A percentile compares a stretch with the other conserved stretches of the same genome.
These are phyloP conservation scores for Phaeosphaeriaceae sp. DNA, from an alignment of 2,329 filamentous ascomycete genomes.

Conservation along the genomic window DNA sequence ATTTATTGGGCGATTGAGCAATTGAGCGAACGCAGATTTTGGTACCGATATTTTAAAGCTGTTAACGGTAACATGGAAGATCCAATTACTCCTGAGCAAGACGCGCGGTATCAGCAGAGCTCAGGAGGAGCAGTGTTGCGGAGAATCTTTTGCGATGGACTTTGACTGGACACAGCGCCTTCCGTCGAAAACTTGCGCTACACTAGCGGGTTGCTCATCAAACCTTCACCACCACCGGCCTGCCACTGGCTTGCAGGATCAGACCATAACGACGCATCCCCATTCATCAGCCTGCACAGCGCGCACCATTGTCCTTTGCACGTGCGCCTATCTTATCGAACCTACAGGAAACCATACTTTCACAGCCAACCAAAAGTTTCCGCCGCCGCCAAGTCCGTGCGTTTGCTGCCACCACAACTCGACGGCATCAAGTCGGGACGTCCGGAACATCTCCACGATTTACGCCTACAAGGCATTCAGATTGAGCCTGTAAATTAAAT, in stretches of 20 bases:
- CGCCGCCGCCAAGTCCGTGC: slow-evolving; percentile 2
- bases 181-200: neutral
- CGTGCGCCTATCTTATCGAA: neutral
- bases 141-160: neutral
- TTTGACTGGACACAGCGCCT: neutral
- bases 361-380: neutral
- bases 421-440: neutral
- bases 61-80: neutral
- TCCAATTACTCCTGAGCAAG: neutral
- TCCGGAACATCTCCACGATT: neutral
- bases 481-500: neutral
- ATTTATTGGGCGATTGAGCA: neutral
- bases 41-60: neutral
- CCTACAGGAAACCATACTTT: neutral
- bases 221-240: slow-evolving; percentile 2
- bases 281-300: neutral
- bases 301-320: neutral
- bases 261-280: neutral
- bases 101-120: neutral
- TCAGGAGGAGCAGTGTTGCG: neutral
- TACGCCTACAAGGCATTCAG: neutral
- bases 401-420: neutral
- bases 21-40: neutral
- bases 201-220: slow-evolving; percentile 1
- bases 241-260: neutral